phyloP scores from a whole-genome alignment of 306 rosid genomes.

The Pyrus bretschneideri region DNA sequence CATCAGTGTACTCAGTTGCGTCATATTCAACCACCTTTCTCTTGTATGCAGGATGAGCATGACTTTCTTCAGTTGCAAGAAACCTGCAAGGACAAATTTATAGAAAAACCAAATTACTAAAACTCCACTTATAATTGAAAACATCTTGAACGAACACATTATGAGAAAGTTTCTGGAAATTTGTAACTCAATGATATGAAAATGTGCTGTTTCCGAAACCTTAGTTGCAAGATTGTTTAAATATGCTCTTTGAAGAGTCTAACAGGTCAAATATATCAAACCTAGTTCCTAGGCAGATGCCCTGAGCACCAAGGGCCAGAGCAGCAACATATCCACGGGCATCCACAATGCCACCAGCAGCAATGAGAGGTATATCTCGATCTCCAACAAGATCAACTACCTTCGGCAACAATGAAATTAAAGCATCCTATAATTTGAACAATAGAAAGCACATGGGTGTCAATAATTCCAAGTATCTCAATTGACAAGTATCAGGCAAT shows the following conservation, averaged over 20 bases:
- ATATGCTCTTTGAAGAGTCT: no score
- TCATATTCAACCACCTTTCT: conserved; percentile 56
- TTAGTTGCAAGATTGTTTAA: no score
- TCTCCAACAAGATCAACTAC: conserved; percentile 75
- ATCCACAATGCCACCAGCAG: conserved; percentile 80
- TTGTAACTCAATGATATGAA: no score
- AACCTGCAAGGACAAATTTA: conserved; percentile 43
- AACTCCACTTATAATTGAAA: not conserved
- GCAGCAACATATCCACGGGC: conserved; percentile 85
- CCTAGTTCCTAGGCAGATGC: conserved; percentile 77
- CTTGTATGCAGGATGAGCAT: conserved; percentile 77
- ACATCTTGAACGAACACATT: no score
- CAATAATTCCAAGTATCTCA: not conserved
- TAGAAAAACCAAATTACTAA: not conserved
- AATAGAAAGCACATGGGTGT: not conserved
- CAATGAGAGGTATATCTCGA: conserved; percentile 59
- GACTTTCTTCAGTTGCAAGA: conserved; percentile 77
- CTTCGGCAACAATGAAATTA: conserved; percentile 63
- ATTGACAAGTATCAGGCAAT: not conserved
- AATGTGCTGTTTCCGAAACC: no score
- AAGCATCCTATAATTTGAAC: conserved; percentile 45
- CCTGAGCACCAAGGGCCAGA: conserved; percentile 84
- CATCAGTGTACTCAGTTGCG: conserved; percentile 56
- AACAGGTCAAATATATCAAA: conserved; percentile 15
- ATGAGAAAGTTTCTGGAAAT: no score